These are phyloP conservation scores for Aegilops sharonensis DNA, from an alignment of 176 grass and related monocot species.

Conservation along the genomic window DNA sequence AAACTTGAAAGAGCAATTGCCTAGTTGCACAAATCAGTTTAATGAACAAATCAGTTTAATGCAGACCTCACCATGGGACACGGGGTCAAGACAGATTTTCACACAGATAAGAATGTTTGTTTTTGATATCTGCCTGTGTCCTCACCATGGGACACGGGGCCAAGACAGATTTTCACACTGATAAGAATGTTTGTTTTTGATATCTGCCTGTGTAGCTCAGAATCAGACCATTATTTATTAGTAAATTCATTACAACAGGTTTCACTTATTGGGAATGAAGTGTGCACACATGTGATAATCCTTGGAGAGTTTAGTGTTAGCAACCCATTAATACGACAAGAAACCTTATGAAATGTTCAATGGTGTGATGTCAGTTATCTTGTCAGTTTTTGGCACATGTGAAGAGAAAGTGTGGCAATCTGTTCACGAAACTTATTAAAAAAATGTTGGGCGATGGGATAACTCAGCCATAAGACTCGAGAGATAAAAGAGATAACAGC, in stretches of 20 bases:
- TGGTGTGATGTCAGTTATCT: conserved; percentile 8
- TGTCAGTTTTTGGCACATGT: not conserved
- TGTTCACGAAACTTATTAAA: not conserved
- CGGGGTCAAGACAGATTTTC: not conserved
- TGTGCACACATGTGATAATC: not conserved
- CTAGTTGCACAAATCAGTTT: not conserved
- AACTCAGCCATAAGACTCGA: not conserved
- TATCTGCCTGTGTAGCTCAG: not conserved
- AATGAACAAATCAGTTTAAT: not conserved
- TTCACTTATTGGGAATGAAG: not conserved
- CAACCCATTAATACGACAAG: not conserved
- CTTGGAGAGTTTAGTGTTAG: not conserved
- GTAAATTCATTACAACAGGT: not conserved
- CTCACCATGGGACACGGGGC: too few relatives aligned
- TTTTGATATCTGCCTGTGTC: conserved; percentile 4
- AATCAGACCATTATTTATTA: not conserved
- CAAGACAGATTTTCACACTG: not conserved
- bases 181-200: not conserved
- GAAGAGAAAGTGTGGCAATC: not conserved
- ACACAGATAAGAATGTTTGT: not conserved
- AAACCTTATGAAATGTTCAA: not conserved
- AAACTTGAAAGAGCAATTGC: not conserved
- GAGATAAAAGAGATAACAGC: not conserved
- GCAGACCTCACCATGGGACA: not conserved
- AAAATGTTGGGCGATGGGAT: not conserved